Conservation (phyloP, 129 eudicot species). For the Artemisia argyi region DNA sequence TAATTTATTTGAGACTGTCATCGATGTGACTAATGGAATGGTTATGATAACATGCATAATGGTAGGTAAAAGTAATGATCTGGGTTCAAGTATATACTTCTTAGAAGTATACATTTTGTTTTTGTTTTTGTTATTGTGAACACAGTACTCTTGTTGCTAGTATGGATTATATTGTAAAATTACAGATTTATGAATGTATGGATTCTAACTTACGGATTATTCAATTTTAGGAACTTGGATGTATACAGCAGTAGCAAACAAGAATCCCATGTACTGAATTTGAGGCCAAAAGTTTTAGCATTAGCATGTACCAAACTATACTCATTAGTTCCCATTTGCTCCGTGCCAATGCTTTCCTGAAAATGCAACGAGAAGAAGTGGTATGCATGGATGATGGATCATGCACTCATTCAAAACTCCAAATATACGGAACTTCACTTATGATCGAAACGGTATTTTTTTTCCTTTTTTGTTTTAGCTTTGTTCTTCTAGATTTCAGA, state of each 20-base stretch:
- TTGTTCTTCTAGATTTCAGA: constrained; percentile 1
- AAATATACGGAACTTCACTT: not conserved
- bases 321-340: not conserved
- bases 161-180: not conserved
- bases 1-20: not conserved
- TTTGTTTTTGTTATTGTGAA: not conserved
- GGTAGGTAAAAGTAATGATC: not conserved
- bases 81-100: not conserved
- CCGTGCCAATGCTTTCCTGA: not conserved
- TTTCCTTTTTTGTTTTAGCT: not conserved
- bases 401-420: not conserved
- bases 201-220: not conserved
- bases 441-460: no score
- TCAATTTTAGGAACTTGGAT: constrained; percentile 22
- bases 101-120: not conserved
- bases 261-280: constrained; percentile 9
- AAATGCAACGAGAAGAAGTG: not conserved
- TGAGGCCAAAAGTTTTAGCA: constrained; percentile 12
- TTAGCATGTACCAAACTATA: not conserved
- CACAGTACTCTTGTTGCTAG: not conserved
- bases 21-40: not conserved
- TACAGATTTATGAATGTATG: not conserved
- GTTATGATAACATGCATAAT: not conserved
- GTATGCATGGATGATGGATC: constrained; percentile 8
- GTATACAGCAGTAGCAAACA: constrained; percentile 5